A percentile compares a stretch with the other conserved stretches of the same genome.
These are phyloP conservation scores for Solanum commersonii DNA, from an alignment of 257 asterid genomes.

Conservation along the genomic window DNA sequence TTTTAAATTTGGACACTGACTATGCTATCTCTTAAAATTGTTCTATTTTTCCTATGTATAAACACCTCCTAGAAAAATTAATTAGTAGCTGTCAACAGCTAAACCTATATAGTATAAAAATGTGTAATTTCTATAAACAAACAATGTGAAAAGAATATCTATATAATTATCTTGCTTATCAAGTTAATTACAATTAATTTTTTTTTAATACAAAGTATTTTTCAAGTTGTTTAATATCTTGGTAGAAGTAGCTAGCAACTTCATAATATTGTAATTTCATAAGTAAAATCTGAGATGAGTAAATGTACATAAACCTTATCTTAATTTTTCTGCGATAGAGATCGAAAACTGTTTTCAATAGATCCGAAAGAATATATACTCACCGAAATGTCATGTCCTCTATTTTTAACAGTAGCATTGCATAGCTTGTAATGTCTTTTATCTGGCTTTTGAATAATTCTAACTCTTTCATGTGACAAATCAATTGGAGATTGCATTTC, in stretches of 20 bases:
- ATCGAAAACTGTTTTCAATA: no score
- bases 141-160: not conserved
- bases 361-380: not conserved
- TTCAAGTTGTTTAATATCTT: not conserved
- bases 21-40: not conserved
- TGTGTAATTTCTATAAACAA: not conserved
- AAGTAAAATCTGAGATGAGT: not conserved
- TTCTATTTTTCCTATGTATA: no score
- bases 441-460: not conserved
- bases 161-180: not conserved
- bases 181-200: not conserved
- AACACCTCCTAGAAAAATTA: not conserved
- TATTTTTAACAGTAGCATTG: constrained; percentile 8
- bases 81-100: not conserved
- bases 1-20: not conserved
- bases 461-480: not conserved
- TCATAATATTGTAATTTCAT: not conserved
- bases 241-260: not conserved
- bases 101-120: not conserved
- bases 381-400: constrained; percentile 11
- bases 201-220: not conserved
- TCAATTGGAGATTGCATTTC: constrained; percentile 11
- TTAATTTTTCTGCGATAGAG: rapidly evolving
- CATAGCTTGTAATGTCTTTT: constrained; percentile 1
- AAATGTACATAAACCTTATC: not conserved